Percentiles rank a stretch among this genome's conserved stretches.
Evolutionary conservation across 148 eudicot genomes (phyloP).

Genomic region (Selenicereus undatus): DNA sequence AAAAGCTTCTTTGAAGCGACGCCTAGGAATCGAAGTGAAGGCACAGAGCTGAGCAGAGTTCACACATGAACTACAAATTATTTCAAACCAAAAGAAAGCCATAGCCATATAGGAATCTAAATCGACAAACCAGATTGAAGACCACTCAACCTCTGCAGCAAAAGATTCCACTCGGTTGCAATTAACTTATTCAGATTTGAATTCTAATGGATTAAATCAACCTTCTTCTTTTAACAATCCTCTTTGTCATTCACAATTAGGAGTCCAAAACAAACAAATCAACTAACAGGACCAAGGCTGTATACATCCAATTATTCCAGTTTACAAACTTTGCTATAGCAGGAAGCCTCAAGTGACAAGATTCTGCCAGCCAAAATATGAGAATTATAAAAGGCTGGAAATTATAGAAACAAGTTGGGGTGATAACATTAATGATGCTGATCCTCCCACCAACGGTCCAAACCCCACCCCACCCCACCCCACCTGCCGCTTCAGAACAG

Average conservation of each 20-base stretch:
- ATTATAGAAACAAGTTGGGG: not conserved
- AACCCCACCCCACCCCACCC: not conserved
- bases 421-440: not conserved
- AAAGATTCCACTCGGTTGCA: too few relatives aligned
- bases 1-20: not conserved
- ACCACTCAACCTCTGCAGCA: not conserved
- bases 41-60: not conserved
- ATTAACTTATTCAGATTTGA: not conserved
- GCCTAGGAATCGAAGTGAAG: not conserved
- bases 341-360: not conserved
- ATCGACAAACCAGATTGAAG: not conserved
- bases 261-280: not conserved
- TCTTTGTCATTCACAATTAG: too few relatives aligned
- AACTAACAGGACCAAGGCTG: not conserved
- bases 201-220: not conserved
- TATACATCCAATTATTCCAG: not conserved
- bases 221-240: too few relatives aligned
- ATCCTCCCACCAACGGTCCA: not conserved
- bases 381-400: not conserved
- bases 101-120: not conserved
- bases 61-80: not conserved
- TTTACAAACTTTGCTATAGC: not conserved
- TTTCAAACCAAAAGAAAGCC: not conserved
- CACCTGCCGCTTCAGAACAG: not conserved
- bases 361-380: too few relatives aligned